Base-by-base conservation (phyloP, 2,329 filamentous ascomycete genomes). In the Lojkania enalia region DNA sequence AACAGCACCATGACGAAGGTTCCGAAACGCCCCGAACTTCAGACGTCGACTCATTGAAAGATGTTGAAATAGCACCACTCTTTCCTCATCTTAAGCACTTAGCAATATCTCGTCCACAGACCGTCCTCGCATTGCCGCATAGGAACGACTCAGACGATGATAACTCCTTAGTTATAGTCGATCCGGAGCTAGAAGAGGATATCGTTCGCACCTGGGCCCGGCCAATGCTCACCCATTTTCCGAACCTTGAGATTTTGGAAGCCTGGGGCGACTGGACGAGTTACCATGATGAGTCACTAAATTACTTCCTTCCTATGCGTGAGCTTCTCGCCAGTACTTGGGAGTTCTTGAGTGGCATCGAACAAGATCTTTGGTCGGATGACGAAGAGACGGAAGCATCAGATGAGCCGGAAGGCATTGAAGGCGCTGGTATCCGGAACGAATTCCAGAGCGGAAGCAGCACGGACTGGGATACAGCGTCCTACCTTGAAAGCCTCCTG, bases 291-390 rank as follows among this genome's bases (percentile, higher is more conserved):
- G 58, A 65, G 27, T 59, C 49, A 0, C 48, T 65, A 16, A 59
- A 56, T 12, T 69, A 69, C 47, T 57, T 66, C n/a, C 36, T 67
- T 1, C 64, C 64, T 1, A 55, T 50, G 2, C 54, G 64, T 23
- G 63, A 65, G 27, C 44, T 63, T 5, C 41, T 67, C 1, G 63
- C 60, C 15, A 58, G 46, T 12, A 63, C 54, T 2, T 67, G 65
- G 63, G 65, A 67, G 27, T 69, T 69, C 32, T 33, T 69, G 20
- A 63, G 58, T 25, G 63, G 65, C 11, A 48, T 61, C 14, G 63
- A 67, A 33, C 65, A 69, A 33, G 60, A 66, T 42, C 47, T 67
- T 2, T 67, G 63, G 65, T 57, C 61, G 16, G 60, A 59, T n/a
- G 60, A 54, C 11, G 51, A 54, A n/a, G 49, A 58, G n/a, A 44